A percentile compares a stretch with the other conserved stretches of the same genome.
Evolutionary conservation across 2,329 filamentous ascomycete species (phyloP).

Genomic region (Monilinia fructicola): DNA sequence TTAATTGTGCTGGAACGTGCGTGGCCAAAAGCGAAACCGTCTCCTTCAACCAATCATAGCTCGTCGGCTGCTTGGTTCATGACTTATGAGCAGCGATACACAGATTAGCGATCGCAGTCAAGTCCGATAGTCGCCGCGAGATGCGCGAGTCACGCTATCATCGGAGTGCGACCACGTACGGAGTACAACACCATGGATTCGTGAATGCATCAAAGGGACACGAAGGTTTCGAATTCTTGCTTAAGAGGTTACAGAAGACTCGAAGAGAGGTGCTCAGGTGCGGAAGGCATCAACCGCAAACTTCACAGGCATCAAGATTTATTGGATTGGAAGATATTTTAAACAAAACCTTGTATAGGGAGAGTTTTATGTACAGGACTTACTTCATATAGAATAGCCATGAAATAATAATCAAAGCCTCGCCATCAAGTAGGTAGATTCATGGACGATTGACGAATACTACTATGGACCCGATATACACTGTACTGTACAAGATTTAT

Average conservation of each 20-base stretch:
- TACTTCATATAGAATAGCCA: too few species aligned
- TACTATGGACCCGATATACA: too few species aligned
- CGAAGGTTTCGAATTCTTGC: not conserved
- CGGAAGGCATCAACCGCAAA: not conserved
- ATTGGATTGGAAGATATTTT: not conserved
- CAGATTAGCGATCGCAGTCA: not conserved
- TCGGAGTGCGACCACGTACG: not conserved
- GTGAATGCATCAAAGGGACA: too few species aligned
- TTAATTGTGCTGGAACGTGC: not conserved
- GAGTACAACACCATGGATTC: not conserved
- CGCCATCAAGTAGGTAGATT: too few species aligned
- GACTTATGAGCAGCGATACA: not conserved
- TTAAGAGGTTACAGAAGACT: not conserved
- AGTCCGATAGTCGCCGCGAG: conserved; percentile 19
- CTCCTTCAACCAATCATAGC: not conserved
- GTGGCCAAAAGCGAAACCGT: not conserved
- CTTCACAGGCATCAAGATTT: not conserved
- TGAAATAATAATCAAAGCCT: too few species aligned
- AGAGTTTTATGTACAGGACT: too few species aligned
- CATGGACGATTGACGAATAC: too few species aligned
- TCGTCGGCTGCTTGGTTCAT: too few species aligned
- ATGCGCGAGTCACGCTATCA: conserved; percentile 14
- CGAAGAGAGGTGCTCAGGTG: not conserved
- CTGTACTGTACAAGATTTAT: too few species aligned
- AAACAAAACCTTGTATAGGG: too few species aligned